Conservation (phyloP, 805 yeast species). For the Yamadazyma nakazawae region DNA sequence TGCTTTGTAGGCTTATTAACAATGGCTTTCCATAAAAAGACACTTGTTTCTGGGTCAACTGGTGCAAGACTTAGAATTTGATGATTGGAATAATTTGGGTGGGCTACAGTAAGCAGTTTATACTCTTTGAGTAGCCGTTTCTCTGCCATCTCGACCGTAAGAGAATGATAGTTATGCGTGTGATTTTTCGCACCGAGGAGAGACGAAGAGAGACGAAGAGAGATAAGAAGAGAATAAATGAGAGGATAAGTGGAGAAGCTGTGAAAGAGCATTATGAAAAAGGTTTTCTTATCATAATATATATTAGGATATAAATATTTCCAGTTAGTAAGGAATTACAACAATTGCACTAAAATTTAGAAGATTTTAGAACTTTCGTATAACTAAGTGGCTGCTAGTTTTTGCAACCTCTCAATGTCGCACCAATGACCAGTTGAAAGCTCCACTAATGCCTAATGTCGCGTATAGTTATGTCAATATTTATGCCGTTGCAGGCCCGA, state of each 20-base stretch:
- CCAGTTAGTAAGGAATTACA: too few species aligned
- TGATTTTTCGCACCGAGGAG: conserved; percentile 1
- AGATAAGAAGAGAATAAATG: too few species aligned
- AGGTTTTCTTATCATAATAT: too few species aligned
- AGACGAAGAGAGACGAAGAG: not conserved
- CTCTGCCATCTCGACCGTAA: conserved; percentile 30
- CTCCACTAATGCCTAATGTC: too few species aligned
- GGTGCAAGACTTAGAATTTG: conserved; percentile 47
- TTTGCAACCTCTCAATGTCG: not conserved
- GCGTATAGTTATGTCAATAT: too few species aligned
- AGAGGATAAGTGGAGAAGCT: not conserved
- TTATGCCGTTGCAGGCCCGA: conserved; percentile 1
- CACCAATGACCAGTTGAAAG: not conserved
- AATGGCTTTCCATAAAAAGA: conserved; percentile 50
- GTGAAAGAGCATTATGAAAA: not conserved
- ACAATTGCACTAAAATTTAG: too few species aligned
- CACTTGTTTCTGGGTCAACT: conserved; percentile 31
- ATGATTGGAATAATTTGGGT: conserved; percentile 25
- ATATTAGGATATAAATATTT: too few species aligned
- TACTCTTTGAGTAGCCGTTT: conserved; percentile 39
- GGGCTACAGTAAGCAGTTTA: conserved; percentile 28
- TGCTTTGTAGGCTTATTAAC: conserved; percentile 46
- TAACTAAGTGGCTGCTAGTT: not conserved
- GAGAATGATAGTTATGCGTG: not conserved
- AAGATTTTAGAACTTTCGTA: too few species aligned